Evolutionary conservation across 2,329 filamentous ascomycete genomes (phyloP).

Genomic region (Plectosphaerella cucumerina): DNA sequence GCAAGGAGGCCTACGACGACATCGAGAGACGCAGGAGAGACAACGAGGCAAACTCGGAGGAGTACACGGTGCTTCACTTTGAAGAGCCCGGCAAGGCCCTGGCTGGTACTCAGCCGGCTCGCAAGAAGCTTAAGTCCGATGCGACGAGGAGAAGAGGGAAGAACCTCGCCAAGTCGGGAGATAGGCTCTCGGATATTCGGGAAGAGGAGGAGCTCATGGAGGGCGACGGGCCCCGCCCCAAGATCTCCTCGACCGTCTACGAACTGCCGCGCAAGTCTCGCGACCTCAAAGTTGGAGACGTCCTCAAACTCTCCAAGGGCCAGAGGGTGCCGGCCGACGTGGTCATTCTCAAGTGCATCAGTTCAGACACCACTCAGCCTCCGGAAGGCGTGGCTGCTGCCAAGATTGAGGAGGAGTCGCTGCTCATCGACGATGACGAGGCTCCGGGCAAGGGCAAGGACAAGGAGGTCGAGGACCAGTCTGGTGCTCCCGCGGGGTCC

Average conservation of each 20-base stretch:
- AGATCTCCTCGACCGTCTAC: conserved; percentile 46
- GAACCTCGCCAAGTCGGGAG: conserved; percentile 27
- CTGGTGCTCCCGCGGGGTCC: conserved; percentile 32
- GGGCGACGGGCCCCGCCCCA: conserved; percentile 27
- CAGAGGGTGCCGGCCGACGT: conserved; percentile 94
- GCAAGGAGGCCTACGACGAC: conserved; percentile 94
- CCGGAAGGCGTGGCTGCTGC: conserved; percentile 13
- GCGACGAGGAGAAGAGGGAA: conserved; percentile 32
- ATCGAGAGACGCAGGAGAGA: conserved; percentile 82
- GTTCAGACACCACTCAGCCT: conserved; percentile 43
- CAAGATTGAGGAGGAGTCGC: conserved; percentile 27
- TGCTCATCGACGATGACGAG: conserved; percentile 34
- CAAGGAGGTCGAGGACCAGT: conserved; percentile 24
- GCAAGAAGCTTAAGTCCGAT: conserved; percentile 44
- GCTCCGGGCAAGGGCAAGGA: conserved; percentile 21
- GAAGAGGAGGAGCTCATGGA: conserved; percentile 61
- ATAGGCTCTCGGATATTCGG: conserved; percentile 59
- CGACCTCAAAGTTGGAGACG: conserved; percentile 89
- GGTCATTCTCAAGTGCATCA: conserved; percentile 80
- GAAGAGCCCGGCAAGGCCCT: conserved; percentile 44
- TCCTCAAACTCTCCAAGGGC: conserved; percentile 88
- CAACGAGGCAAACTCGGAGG: conserved; percentile 89
- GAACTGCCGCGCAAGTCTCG: conserved; percentile 78
- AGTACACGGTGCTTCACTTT: conserved; percentile 75
- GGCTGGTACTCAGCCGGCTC: conserved; percentile 27